Percentiles rank a stretch among this genome's conserved stretches.
These are phyloP conservation scores for Fusarium anguioides DNA, from an alignment of 2,329 filamentous ascomycete species.

Conservation along the genomic window DNA sequence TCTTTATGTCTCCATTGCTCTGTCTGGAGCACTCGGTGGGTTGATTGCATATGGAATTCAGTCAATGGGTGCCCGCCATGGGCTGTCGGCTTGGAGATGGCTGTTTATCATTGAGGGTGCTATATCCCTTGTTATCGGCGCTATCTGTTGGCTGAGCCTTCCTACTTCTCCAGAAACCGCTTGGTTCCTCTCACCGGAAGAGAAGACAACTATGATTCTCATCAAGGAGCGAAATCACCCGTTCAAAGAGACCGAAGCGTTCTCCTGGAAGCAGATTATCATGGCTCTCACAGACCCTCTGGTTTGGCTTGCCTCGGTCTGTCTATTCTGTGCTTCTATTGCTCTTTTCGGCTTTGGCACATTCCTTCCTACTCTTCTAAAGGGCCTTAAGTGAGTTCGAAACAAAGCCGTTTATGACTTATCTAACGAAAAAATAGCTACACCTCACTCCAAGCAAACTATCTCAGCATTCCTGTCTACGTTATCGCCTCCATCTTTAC, in stretches of 20 bases:
- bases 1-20: slow-evolving; percentile 47
- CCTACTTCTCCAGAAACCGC: slow-evolving; percentile 58
- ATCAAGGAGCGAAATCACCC: slow-evolving; percentile 33
- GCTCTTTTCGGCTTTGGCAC: slow-evolving; percentile 51
- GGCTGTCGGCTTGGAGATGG: slow-evolving; percentile 63
- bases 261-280: slow-evolving; percentile 40
- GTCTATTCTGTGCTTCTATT: slow-evolving; percentile 28
- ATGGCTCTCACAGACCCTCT: slow-evolving; percentile 40
- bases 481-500: slow-evolving; percentile 41
- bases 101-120: slow-evolving; percentile 60
- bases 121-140: slow-evolving; percentile 48
- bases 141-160: slow-evolving; percentile 54
- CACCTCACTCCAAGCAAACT: slow-evolving; percentile 48
- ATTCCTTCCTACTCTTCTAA: slow-evolving; percentile 52
- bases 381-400: slow-evolving; percentile 47
- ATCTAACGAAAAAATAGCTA: slow-evolving; percentile 4
- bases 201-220: slow-evolving; percentile 48
- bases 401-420: fast-evolving
- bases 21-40: slow-evolving; percentile 49
- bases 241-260: slow-evolving; percentile 13
- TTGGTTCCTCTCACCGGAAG: slow-evolving; percentile 56
- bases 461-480: slow-evolving; percentile 52
- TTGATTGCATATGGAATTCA: slow-evolving; percentile 49
- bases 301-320: slow-evolving; percentile 49
- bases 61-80: slow-evolving; percentile 57